Evolutionary conservation across 495 filamentous ascomycete species (phyloP).

Genomic region (Parathielavia appendiculata): DNA sequence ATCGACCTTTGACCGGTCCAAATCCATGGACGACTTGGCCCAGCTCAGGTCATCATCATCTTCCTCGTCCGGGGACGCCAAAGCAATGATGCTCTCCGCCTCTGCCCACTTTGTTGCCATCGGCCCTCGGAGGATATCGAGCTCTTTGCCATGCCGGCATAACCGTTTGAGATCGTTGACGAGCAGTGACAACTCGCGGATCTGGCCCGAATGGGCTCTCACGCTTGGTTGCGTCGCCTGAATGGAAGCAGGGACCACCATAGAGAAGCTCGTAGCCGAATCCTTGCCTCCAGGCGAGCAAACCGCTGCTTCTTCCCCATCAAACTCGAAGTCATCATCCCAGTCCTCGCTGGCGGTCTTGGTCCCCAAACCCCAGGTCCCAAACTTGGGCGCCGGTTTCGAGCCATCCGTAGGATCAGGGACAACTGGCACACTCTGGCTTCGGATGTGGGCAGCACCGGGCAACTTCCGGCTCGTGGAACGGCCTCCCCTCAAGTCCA

Average conservation of each 20-base stretch:
- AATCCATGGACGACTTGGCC: constrained; percentile 25
- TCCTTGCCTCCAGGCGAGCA: constrained; percentile 35
- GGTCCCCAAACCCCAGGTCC: constrained; percentile 79
- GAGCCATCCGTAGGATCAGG: constrained; percentile 55
- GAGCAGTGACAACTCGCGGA: constrained; percentile 74
- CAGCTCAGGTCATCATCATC: constrained; percentile 33
- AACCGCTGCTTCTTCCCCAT: constrained; percentile 44
- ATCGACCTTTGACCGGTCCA: constrained; percentile 31
- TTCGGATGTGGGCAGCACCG: constrained; percentile 74
- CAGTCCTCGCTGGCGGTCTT: constrained; percentile 81
- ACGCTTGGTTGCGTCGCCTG: constrained; percentile 79
- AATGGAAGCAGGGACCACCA: constrained; percentile 77
- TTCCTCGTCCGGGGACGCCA: constrained; percentile 80
- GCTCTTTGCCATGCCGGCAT: constrained; percentile 65
- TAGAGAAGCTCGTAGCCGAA: constrained; percentile 48
- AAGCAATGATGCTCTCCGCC: constrained; percentile 79
- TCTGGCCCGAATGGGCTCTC: constrained; percentile 79
- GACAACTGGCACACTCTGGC: constrained; percentile 90
- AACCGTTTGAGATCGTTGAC: constrained; percentile 64
- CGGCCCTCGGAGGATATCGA: constrained; percentile 58
- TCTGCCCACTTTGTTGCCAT: constrained; percentile 71
- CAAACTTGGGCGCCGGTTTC: constrained; percentile 69
- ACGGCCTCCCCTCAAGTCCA: constrained; percentile 66
- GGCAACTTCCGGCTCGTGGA: constrained; percentile 68
- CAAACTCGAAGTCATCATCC: constrained; percentile 81